Evolutionary conservation across 2,329 filamentous ascomycete species (phyloP).

Genomic region (Microthyrium microscopicum): DNA sequence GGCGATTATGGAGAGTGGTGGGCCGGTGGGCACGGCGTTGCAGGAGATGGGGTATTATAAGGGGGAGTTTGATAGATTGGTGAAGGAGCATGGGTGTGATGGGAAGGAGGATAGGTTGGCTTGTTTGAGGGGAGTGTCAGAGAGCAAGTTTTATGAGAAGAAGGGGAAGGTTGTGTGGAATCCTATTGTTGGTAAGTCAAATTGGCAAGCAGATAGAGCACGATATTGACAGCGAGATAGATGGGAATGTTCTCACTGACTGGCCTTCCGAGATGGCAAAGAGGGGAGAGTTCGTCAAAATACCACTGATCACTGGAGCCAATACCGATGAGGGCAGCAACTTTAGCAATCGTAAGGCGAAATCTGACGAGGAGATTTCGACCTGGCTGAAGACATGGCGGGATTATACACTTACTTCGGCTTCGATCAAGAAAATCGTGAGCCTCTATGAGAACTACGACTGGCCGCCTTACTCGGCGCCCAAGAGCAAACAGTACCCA

Average conservation of each 20-base stretch:
- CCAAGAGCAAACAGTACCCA: not conserved
- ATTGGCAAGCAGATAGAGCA: not conserved
- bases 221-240: constrained; percentile 14
- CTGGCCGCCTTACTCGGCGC: not conserved
- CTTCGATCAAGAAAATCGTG: not conserved
- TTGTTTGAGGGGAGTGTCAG: constrained; percentile 33
- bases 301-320: constrained; percentile 31
- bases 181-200: constrained; percentile 11
- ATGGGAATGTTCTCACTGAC: constrained; percentile 31
- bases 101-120: constrained; percentile 25
- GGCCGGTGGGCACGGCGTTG: constrained; percentile 26
- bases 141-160: not conserved
- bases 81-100: constrained; percentile 30
- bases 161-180: constrained; percentile 1
- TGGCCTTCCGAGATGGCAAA: constrained; percentile 31
- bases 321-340: constrained; percentile 33
- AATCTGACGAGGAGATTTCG: not conserved
- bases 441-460: not conserved
- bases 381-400: not conserved
- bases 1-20: constrained; percentile 27
- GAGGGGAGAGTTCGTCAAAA: constrained; percentile 25
- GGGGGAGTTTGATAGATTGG: constrained; percentile 31
- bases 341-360: constrained; percentile 13
- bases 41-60: constrained; percentile 38
- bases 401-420: not conserved